Evolutionary conservation across 495 filamentous ascomycete genomes (phyloP), one percentile per base, ranked within the genome.

Genomic region (Sphaerosporella brunnea): DNA sequence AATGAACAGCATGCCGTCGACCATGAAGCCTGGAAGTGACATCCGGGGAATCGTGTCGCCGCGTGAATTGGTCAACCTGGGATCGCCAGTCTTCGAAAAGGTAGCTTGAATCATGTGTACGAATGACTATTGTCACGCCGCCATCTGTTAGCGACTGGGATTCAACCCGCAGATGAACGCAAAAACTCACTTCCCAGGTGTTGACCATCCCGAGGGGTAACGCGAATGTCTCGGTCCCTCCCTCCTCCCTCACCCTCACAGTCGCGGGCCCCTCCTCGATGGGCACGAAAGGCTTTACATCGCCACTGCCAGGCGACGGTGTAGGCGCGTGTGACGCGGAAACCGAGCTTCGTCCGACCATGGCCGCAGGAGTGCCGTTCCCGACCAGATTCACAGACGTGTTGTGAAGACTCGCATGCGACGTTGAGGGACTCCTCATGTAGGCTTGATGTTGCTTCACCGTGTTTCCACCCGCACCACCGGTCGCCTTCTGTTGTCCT

Each of bases 161-260:
- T n/a, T n/a, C n/a, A n/a, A n/a, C n/a, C n/a, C n/a, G n/a, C n/a
- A n/a, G n/a, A n/a, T n/a, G n/a, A n/a, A n/a, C n/a, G n/a, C n/a
- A 20, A 49, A 30, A 30, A 32, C 24, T 50, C 54, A 59, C 56
- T 44, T 59, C 56, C 55, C 55, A 59, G 30, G 49, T 53, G 11
- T 53, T 48, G 4, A 54, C 56, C 2, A 51, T 49, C 38, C 49
- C 51, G 21, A 59, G 45, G 15, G 56, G 56, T 2, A 59, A 37
- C 35, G 56, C 56, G 43, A 59, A 59, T 34, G 56, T 59, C 21
- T 59, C 56, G 11, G 55, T 58, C n/a, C 51, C 58, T 18, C 55
- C 55, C 21, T 59, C 55, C 28, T 59, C 56, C 43, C 58, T 52
- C 9, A 59, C 52, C 20, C 56, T 41, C 28, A 59, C 23, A 18